Evolutionary conservation across 139 green algal species (phyloP).

Genomic region (Chlorella sp.): DNA sequence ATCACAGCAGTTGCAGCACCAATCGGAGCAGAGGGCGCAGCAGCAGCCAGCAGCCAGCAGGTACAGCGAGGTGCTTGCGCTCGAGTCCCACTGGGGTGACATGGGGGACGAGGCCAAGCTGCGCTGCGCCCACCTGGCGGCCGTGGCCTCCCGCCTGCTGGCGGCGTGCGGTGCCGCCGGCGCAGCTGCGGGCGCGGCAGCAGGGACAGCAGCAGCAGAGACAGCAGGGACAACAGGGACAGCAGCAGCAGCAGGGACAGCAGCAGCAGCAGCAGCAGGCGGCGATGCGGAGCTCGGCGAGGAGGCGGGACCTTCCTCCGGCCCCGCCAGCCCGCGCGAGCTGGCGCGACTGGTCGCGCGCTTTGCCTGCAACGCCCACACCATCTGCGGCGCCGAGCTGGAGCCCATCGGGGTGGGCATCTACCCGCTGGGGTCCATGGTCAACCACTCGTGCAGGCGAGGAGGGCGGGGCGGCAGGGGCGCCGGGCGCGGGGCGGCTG

Average conservation of each 20-base stretch:
- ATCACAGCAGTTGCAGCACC: not conserved
- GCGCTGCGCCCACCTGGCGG: constrained; percentile 71
- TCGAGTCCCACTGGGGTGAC: constrained; percentile 63
- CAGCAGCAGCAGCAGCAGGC: constrained; percentile 35
- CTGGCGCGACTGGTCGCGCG: constrained; percentile 66
- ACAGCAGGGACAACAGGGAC: constrained; percentile 13
- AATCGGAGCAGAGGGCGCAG: constrained; percentile 6
- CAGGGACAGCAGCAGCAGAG: not conserved
- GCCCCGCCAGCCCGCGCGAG: constrained; percentile 10
- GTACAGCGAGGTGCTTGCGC: constrained; percentile 38
- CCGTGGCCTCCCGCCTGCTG: constrained; percentile 21
- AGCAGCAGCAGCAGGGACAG: not conserved
- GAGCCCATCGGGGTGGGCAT: constrained; percentile 58
- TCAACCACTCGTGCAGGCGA: constrained; percentile 81
- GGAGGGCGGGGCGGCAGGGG: too few relatives aligned
- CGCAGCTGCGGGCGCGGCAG: not conserved
- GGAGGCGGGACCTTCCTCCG: not conserved
- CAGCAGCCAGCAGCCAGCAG: constrained; percentile 1
- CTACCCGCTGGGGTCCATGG: constrained; percentile 66
- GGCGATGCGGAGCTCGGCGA: not conserved
- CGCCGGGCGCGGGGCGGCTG: too few relatives aligned
- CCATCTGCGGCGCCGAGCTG: constrained; percentile 75
- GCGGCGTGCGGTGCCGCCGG: not conserved
- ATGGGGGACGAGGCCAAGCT: constrained; percentile 51
- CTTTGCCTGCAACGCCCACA: constrained; percentile 76